A percentile compares a stretch with the other conserved stretches of the same genome.
phyloP scores from a whole-genome alignment of 225 moss, liverwort and hornwort species.

The Sphagnum tenellum region DNA sequence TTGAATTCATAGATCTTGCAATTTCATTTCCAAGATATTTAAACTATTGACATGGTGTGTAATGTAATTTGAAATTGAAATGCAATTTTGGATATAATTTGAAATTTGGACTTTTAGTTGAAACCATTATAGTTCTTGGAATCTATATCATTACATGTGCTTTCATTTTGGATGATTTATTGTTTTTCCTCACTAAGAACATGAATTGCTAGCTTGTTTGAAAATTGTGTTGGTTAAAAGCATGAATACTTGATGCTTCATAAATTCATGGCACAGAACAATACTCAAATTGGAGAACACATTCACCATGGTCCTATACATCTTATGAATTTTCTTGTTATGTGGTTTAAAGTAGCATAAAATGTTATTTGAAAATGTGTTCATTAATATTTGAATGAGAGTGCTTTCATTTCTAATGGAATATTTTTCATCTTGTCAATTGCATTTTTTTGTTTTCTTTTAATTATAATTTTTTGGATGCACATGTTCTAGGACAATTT shows the following conservation, averaged over 20 bases:
- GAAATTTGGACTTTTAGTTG: too few species aligned
- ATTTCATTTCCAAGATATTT: too few species aligned
- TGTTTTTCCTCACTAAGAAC: too few species aligned
- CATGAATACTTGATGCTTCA: neutral
- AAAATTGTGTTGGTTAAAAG: too few species aligned
- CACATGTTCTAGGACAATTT: neutral
- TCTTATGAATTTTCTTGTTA: neutral
- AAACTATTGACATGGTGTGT: too few species aligned
- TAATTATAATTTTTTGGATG: neutral
- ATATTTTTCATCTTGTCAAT: neutral
- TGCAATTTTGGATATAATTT: too few species aligned
- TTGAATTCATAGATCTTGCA: too few species aligned
- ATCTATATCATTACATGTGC: too few species aligned
- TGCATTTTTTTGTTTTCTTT: neutral
- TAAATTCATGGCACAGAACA: neutral
- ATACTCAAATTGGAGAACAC: neutral
- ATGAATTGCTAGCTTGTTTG: too few species aligned
- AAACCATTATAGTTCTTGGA: too few species aligned
- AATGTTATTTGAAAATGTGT: neutral
- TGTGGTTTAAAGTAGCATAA: neutral
- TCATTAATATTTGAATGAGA: neutral
- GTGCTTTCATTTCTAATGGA: neutral
- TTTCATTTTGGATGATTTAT: too few species aligned
- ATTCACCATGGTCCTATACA: neutral
- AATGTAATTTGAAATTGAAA: too few species aligned